A percentile compares a stretch with the other conserved stretches of the same genome.
Conservation (phyloP, 257 asterid species). For the Nicotiana undulata region DNA sequence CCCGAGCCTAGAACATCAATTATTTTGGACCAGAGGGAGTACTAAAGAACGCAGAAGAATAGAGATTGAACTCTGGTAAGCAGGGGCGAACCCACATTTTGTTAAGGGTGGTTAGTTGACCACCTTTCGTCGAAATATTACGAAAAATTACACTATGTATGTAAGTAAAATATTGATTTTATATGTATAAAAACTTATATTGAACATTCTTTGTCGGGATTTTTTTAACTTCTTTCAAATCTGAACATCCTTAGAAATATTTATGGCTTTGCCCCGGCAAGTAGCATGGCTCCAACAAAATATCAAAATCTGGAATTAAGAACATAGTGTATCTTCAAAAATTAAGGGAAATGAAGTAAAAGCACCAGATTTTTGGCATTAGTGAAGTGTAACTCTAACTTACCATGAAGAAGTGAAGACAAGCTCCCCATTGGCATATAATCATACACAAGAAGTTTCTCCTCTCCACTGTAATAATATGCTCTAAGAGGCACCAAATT, state of each 20-base stretch:
- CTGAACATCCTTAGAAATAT: too few species aligned
- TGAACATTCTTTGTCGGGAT: too few species aligned
- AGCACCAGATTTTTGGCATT: not conserved
- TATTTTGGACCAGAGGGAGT: not conserved
- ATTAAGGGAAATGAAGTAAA: not conserved
- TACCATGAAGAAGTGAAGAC: constrained; percentile 84
- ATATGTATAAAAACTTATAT: too few species aligned
- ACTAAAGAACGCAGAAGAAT: not conserved
- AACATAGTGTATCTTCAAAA: not conserved
- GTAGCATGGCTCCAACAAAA: not conserved
- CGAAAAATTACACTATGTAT: too few species aligned
- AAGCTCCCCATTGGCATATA: constrained; percentile 91
- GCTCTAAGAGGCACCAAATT: constrained; percentile 83
- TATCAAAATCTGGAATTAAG: not conserved
- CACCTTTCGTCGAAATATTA: too few species aligned
- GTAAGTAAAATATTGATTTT: too few species aligned
- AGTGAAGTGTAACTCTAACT: not conserved
- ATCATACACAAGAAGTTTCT: constrained; percentile 83
- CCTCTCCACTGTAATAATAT: constrained; percentile 74
- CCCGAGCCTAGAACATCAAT: too few species aligned
- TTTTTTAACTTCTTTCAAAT: too few species aligned
- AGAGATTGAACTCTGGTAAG: not conserved
- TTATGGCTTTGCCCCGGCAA: too few species aligned
- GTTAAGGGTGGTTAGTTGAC: too few species aligned
- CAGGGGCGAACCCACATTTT: too few species aligned